Evolutionary conservation across 2,329 filamentous ascomycete species (phyloP).

Genomic region (Diaporthe ilicicola): DNA sequence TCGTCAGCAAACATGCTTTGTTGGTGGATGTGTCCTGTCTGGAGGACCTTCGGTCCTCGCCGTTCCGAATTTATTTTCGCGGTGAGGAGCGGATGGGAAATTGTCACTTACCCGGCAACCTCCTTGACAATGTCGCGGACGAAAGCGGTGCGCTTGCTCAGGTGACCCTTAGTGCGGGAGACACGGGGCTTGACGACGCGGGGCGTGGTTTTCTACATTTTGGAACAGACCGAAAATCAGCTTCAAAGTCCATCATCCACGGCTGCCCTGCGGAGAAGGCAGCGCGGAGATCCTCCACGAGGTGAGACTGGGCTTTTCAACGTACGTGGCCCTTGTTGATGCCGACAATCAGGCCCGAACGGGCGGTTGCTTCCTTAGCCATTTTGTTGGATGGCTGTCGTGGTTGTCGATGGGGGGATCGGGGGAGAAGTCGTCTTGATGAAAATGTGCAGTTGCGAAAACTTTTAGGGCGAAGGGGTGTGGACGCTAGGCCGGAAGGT

Average conservation of each 20-base stretch:
- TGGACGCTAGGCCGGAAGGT: constrained; percentile 25
- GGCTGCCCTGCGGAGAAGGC: constrained; percentile 43
- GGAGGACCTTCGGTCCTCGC: neutral
- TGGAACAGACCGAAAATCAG: constrained; percentile 43
- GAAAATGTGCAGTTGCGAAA: constrained; percentile 11
- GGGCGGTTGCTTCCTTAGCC: constrained; percentile 67
- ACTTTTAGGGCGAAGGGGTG: constrained; percentile 12
- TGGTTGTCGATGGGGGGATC: constrained; percentile 37
- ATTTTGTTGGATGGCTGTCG: constrained; percentile 51
- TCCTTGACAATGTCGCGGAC: constrained; percentile 98
- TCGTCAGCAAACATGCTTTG: constrained; percentile 27
- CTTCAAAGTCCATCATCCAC: constrained; percentile 72
- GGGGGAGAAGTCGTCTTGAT: constrained; percentile 26
- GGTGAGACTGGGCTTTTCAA: constrained; percentile 66
- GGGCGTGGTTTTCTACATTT: constrained; percentile 80
- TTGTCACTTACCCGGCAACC: constrained; percentile 82
- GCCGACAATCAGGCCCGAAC: constrained; percentile 68
- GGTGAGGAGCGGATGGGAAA: neutral
- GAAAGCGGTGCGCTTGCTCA: constrained; percentile 97
- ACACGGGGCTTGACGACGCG: constrained; percentile 81
- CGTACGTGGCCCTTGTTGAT: constrained; percentile 73
- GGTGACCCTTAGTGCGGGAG: constrained; percentile 90
- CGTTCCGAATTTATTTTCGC: neutral
- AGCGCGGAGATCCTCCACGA: constrained; percentile 77
- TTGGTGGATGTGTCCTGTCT: neutral